These are phyloP conservation scores for Xylaria sp. DNA, from an alignment of 2,329 filamentous ascomycete genomes.

Conservation along the genomic window DNA sequence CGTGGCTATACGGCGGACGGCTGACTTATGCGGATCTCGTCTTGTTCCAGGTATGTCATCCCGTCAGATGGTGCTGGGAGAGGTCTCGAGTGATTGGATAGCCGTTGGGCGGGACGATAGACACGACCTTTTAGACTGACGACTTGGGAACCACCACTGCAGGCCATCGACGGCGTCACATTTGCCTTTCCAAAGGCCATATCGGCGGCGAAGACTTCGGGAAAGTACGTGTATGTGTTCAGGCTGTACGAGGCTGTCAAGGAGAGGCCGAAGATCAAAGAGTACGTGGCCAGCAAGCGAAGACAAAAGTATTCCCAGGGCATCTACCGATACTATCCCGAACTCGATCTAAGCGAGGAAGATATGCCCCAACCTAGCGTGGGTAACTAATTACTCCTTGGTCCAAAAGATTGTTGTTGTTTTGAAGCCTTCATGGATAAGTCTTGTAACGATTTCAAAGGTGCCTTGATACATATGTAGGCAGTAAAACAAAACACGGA, in stretches of 20 bases:
- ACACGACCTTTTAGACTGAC: not conserved
- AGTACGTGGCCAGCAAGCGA: slow-evolving; percentile 73
- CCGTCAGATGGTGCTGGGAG: not conserved
- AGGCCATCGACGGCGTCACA: slow-evolving; percentile 66
- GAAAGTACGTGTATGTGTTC: slow-evolving; percentile 70
- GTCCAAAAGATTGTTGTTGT: not conserved
- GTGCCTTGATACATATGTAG: not conserved
- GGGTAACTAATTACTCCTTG: not conserved
- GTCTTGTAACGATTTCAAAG: not conserved
- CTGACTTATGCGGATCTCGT: slow-evolving; percentile 79
- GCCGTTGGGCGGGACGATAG: not conserved
- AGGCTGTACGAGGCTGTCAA: slow-evolving; percentile 71
- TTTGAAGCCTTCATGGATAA: not conserved
- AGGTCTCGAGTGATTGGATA: not conserved
- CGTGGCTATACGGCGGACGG: slow-evolving; percentile 72
- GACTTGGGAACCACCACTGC: not conserved
- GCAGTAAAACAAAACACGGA: not conserved
- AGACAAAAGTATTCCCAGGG: slow-evolving; percentile 70
- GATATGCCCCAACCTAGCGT: not conserved
- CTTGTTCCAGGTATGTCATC: slow-evolving; percentile 70
- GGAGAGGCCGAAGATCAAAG: slow-evolving; percentile 70
- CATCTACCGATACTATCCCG: slow-evolving; percentile 77
- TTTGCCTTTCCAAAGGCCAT: slow-evolving; percentile 78
- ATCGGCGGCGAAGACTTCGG: slow-evolving; percentile 61
- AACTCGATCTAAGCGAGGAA: slow-evolving; percentile 64